Conservation (phyloP, 257 asterid genomes). For the Ajuga chamaepitys region DNA sequence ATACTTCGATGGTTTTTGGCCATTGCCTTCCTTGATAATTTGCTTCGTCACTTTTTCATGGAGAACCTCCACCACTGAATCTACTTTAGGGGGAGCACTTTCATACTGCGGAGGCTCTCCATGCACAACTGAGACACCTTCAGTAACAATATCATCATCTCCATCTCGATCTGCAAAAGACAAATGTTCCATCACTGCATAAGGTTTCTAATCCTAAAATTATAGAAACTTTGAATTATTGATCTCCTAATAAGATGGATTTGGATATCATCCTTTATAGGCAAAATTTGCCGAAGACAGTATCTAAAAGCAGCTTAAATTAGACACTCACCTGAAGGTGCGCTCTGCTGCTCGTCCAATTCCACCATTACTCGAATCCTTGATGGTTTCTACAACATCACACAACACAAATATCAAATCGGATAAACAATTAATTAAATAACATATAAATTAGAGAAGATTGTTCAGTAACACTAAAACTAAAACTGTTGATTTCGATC, state of each 20-base stretch:
- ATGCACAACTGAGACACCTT: slow-evolving; percentile 70
- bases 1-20: slow-evolving; percentile 89
- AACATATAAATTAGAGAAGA: not conserved
- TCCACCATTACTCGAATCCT: slow-evolving; percentile 41
- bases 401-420: not conserved
- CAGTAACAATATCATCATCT: slow-evolving; percentile 49
- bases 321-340: slow-evolving; percentile 35
- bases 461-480: not conserved
- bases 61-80: slow-evolving; percentile 59
- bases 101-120: slow-evolving; percentile 74
- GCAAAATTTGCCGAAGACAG: not conserved
- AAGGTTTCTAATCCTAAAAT: slow-evolving; percentile 10
- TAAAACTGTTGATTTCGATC: not conserved
- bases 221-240: not conserved
- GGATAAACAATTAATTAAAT: not conserved
- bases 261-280: not conserved
- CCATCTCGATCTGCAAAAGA: slow-evolving; percentile 42
- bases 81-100: slow-evolving; percentile 70
- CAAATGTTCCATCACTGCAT: not conserved
- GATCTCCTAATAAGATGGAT: not conserved
- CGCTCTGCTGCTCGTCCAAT: slow-evolving; percentile 40
- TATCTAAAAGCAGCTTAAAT: not conserved
- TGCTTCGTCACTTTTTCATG: slow-evolving; percentile 90
- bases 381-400: not conserved
- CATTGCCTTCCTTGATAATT: slow-evolving; percentile 82